phyloP scores from a whole-genome alignment of 2,329 filamentous ascomycete species.

The Bertia moriformis region DNA sequence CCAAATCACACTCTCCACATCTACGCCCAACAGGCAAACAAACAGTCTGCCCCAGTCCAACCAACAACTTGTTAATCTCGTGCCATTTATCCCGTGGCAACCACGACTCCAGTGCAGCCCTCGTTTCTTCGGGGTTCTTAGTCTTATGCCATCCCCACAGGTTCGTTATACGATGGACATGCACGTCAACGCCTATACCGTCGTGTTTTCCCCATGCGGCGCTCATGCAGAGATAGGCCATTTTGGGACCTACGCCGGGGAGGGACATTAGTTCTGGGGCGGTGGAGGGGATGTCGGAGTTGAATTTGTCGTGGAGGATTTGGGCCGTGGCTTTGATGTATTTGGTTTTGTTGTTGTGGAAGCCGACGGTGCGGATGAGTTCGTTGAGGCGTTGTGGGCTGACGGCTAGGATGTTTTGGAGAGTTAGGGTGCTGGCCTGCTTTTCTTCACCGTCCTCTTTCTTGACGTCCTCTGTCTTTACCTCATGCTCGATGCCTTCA shows the following conservation, averaged over 20 bases:
- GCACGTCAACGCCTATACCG: constrained; percentile 86
- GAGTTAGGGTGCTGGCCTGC: constrained; percentile 31
- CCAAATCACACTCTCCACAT: constrained; percentile 78
- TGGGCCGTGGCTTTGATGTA: constrained; percentile 61
- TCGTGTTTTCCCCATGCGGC: constrained; percentile 52
- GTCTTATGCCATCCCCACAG: constrained; percentile 84
- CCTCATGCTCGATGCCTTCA: no score
- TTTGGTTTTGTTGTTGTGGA: constrained; percentile 88
- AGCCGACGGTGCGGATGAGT: constrained; percentile 72
- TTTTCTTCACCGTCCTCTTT: background rate
- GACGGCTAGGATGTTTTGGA: constrained; percentile 65
- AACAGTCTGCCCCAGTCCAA: constrained; percentile 76
- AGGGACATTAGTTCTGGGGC: constrained; percentile 62
- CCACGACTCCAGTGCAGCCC: constrained; percentile 64
- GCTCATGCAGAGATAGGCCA: constrained; percentile 79
- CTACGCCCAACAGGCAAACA: constrained; percentile 66
- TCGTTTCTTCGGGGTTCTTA: constrained; percentile 68
- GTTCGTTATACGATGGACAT: constrained; percentile 89
- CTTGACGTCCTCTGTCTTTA: no score
- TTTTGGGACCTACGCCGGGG: constrained; percentile 84
- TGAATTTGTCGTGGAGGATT: constrained; percentile 56
- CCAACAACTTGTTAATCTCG: constrained; percentile 80
- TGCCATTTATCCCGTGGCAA: constrained; percentile 74
- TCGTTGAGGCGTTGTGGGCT: constrained; percentile 51
- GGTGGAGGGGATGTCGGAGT: constrained; percentile 66